Conservation (phyloP, 192 early-diverging fungal species). For the Bifiguratus adelaidae region DNA sequence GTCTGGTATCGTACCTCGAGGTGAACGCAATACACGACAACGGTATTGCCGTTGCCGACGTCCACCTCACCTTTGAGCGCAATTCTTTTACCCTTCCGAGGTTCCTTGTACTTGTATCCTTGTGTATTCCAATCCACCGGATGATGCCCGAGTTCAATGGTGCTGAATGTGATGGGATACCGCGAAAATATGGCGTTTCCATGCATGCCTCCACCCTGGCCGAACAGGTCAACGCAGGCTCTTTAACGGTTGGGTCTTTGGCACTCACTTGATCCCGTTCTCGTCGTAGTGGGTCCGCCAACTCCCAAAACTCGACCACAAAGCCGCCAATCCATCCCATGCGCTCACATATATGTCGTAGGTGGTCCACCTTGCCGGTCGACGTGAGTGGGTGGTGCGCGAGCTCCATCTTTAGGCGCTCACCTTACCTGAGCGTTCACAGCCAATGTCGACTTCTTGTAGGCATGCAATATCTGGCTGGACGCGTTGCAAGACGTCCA, state of each 20-base stretch:
- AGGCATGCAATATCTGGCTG: conserved; percentile 63
- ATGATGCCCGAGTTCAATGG: conserved; percentile 55
- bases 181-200: conserved; percentile 67
- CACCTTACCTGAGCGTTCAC: conserved; percentile 47
- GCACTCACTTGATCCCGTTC: conserved; percentile 34
- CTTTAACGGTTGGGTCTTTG: neutral
- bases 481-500: conserved; percentile 35
- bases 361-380: neutral
- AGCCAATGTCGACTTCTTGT: conserved; percentile 72
- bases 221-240: neutral
- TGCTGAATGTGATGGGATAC: conserved; percentile 46
- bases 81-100: conserved; percentile 45
- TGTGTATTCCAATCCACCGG: conserved; percentile 60
- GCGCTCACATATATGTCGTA: conserved; percentile 28
- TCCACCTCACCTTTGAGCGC: conserved; percentile 50
- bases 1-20: conserved; percentile 37
- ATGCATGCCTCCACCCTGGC: conserved; percentile 61
- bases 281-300: conserved; percentile 43
- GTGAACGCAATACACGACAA: conserved; percentile 65
- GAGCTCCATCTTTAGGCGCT: conserved; percentile 46
- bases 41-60: conserved; percentile 28
- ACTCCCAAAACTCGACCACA: conserved; percentile 64
- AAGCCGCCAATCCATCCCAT: conserved; percentile 55
- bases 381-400: neutral
- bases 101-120: conserved; percentile 48